Base-by-base conservation (phyloP, 73 alveolate species). In the Blepharisma stoltei region DNA sequence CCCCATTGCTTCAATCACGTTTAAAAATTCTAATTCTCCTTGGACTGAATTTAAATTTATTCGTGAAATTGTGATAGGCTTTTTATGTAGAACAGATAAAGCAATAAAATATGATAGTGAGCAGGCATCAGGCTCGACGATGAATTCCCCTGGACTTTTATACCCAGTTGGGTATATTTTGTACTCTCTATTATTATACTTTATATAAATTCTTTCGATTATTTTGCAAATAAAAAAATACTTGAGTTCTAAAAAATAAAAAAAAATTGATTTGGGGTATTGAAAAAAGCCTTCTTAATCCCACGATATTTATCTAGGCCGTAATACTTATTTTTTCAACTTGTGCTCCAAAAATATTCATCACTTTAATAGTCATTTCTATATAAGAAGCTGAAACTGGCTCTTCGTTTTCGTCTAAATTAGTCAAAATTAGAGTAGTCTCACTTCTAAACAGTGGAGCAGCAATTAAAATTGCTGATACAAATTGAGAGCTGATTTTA, bases 81-180 rank as follows among this genome's bases (percentile, higher is more conserved):
- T 60, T 25, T 60, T 14, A 60, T 60, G 73, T 9, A 25, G 18
- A 60, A 67, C 81, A 23, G 89, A 78, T 18, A n/a, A 37, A 9
- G 75, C 81, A 3, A 6, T 6, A 7, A 54, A 76, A 53, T 45
- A 82, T 4, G 70, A 70, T 21, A 85, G 85, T 8, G 85, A 32
- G 4, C 85, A 71, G 9, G 75, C 84, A 55, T 82, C 89, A 14
- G 85, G 81, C 67, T 78, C 86, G 4, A 78, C 55, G 1, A 38
- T n/a, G 18, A 45, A 25, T 7, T 7, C 23, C 0, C 60, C 76
- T 6, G 86, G 86, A 37, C 32, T 54, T 37, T 25, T 20, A 65
- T 32, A 9, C 54, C 75, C 75, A 6, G 47, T 55, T 8, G 23
- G 7, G 38, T 48, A n/a, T 7, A 43, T 21, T 6, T 6, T 11